Evolutionary conservation across 352 stramenopile species (phyloP).

Genomic region (Pseudoperonospora humuli): DNA sequence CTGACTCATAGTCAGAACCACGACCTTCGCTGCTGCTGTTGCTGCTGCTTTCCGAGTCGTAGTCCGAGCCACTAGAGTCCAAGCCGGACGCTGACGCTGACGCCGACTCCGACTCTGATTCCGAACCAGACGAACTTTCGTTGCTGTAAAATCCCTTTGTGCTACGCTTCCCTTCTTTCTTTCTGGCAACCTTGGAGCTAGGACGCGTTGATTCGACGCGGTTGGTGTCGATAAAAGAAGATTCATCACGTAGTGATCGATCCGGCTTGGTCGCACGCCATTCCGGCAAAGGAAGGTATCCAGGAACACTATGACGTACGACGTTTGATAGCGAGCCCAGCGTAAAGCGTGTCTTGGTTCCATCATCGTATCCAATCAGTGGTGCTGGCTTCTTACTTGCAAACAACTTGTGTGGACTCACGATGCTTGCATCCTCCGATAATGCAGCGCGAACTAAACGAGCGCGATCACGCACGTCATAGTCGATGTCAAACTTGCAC

Average conservation of each 20-base stretch:
- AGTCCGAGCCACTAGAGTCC: conserved; percentile 34
- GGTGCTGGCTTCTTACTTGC: conserved; percentile 73
- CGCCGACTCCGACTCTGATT: conserved; percentile 31
- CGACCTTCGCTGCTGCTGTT: conserved; percentile 24
- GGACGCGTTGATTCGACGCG: conserved; percentile 13
- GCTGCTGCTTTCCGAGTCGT: conserved; percentile 25
- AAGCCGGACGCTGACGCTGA: conserved; percentile 34
- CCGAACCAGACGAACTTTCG: conserved; percentile 37
- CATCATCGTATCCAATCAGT: conserved; percentile 64
- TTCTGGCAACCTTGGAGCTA: conserved; percentile 21
- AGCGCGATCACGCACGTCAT: conserved; percentile 89
- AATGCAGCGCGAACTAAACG: conserved; percentile 76
- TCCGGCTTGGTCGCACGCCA: conserved; percentile 73
- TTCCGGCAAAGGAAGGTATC: conserved; percentile 65
- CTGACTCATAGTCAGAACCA: conserved; percentile 22
- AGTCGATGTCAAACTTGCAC: conserved; percentile 89
- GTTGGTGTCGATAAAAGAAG: conserved; percentile 34
- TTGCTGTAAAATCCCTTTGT: conserved; percentile 67
- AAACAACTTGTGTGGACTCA: conserved; percentile 73
- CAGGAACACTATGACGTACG: conserved; percentile 76
- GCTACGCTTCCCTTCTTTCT: conserved; percentile 26
- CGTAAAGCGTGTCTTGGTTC: conserved; percentile 66
- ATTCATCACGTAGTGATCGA: conserved; percentile 67
- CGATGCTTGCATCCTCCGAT: conserved; percentile 43
- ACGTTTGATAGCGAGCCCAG: conserved; percentile 85